These are phyloP conservation scores for Candida hungchunana DNA, from an alignment of 805 yeast genomes.

Conservation along the genomic window DNA sequence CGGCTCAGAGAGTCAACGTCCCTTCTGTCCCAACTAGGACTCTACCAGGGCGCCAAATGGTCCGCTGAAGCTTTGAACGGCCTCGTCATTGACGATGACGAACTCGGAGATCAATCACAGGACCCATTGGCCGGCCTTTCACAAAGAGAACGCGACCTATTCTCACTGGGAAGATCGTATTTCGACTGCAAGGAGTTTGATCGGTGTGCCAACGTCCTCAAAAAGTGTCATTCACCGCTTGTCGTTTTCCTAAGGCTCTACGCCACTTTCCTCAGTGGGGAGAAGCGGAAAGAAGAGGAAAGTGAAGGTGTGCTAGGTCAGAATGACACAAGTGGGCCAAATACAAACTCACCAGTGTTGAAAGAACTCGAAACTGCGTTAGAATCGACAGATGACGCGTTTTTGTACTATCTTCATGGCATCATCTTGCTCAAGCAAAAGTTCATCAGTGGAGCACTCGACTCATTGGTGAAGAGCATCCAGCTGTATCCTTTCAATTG, in stretches of 20 bases:
- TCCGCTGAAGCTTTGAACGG: conserved; percentile 77
- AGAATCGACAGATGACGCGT: conserved; percentile 39
- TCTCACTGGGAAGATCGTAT: conserved; percentile 63
- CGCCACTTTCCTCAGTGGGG: conserved; percentile 70
- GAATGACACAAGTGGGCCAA: conserved; percentile 30
- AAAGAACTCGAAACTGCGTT: conserved; percentile 39
- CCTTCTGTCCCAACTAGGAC: conserved; percentile 50
- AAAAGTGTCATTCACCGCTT: conserved; percentile 45
- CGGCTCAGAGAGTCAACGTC: conserved; percentile 34
- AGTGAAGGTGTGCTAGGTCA: conserved; percentile 59
- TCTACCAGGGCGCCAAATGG: conserved; percentile 78
- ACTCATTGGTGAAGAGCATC: conserved; percentile 56
- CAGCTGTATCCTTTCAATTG: conserved; percentile 78
- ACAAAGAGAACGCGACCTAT: conserved; percentile 38
- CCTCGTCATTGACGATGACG: conserved; percentile 28
- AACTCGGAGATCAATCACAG: conserved; percentile 19
- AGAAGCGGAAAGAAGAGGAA: conserved; percentile 67
- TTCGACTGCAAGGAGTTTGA: conserved; percentile 85
- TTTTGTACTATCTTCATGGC: conserved; percentile 71
- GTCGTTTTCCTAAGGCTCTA: conserved; percentile 64
- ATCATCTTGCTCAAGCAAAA: conserved; percentile 59
- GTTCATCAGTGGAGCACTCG: conserved; percentile 56
- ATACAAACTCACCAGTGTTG: conserved; percentile 31
- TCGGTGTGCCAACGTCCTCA: conserved; percentile 60
- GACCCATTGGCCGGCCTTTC: conserved; percentile 5